Evolutionary conservation across 75 land plant species (phyloP).

Genomic region (Larix kaempferi): DNA sequence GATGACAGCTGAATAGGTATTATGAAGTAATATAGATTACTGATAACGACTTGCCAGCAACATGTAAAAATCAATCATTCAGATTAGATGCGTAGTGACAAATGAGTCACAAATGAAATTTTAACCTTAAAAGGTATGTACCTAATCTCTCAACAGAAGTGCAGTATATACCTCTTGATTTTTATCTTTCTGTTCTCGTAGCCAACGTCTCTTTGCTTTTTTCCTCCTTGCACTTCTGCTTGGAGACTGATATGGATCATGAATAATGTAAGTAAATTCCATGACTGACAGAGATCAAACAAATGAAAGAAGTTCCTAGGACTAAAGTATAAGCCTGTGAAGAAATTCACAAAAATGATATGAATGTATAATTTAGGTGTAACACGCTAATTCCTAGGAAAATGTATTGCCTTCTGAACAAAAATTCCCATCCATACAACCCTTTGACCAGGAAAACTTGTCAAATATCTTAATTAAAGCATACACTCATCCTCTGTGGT

Average conservation of each 20-base stretch:
- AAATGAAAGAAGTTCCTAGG: background rate
- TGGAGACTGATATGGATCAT: constrained; percentile 34
- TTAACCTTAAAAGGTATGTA: too few species aligned
- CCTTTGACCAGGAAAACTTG: too few species aligned
- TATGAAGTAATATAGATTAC: background rate
- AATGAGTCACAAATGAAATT: too few species aligned
- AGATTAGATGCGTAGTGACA: background rate
- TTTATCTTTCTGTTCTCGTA: too few species aligned
- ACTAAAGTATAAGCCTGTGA: background rate
- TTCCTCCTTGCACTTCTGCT: constrained; percentile 42
- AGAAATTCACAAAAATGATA: background rate
- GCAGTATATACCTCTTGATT: constrained; percentile 13
- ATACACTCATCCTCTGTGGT: too few species aligned
- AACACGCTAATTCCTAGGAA: background rate
- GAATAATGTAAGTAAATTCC: constrained; percentile 1
- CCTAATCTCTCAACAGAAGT: background rate
- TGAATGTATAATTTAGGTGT: background rate
- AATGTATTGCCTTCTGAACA: background rate
- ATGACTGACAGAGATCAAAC: background rate
- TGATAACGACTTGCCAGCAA: background rate
- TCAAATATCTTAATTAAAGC: too few species aligned
- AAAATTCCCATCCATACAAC: background rate
- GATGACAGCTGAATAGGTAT: background rate
- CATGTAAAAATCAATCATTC: background rate
- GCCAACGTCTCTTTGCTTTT: too few species aligned